A percentile compares a stretch with the other conserved stretches of the same genome.
These are phyloP conservation scores for Hypomontagnella submonticulosa DNA, from an alignment of 495 filamentous ascomycete genomes.

Conservation along the genomic window DNA sequence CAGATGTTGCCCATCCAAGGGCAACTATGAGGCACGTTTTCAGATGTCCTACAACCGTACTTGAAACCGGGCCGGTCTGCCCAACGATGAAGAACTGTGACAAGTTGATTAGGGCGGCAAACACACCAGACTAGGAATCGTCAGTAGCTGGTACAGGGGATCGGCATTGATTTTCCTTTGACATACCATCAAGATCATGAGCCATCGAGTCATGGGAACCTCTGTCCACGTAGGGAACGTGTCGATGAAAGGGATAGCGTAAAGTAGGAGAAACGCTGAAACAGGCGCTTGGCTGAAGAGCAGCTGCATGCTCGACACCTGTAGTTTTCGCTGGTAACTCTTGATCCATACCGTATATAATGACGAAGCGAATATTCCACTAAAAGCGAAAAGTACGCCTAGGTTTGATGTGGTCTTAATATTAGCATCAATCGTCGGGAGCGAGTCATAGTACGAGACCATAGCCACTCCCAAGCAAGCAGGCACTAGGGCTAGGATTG, in stretches of 20 bases:
- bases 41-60: constrained; percentile 76
- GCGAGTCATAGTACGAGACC: constrained; percentile 77
- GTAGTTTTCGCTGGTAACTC: constrained; percentile 71
- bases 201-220: constrained; percentile 61
- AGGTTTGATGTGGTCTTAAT: constrained; percentile 63
- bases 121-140: constrained; percentile 62
- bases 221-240: constrained; percentile 65
- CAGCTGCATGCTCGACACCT: constrained; percentile 77
- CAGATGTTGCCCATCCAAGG: constrained; percentile 65
- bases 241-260: constrained; percentile 73
- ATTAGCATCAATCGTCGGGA: constrained; percentile 58
- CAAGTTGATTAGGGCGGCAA: constrained; percentile 76
- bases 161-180: background rate
- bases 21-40: constrained; percentile 70
- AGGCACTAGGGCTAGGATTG: constrained; percentile 67
- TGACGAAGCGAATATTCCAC: constrained; percentile 71
- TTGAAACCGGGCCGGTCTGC: constrained; percentile 73
- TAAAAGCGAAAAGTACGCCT: constrained; percentile 72
- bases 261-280: constrained; percentile 70
- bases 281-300: constrained; percentile 77
- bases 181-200: constrained; percentile 66
- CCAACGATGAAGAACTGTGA: constrained; percentile 81
- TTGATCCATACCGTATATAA: constrained; percentile 78
- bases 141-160: constrained; percentile 35
- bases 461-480: constrained; percentile 75